Conservation (phyloP, 768 basidiomycete genomes). For the Postia placenta region DNA sequence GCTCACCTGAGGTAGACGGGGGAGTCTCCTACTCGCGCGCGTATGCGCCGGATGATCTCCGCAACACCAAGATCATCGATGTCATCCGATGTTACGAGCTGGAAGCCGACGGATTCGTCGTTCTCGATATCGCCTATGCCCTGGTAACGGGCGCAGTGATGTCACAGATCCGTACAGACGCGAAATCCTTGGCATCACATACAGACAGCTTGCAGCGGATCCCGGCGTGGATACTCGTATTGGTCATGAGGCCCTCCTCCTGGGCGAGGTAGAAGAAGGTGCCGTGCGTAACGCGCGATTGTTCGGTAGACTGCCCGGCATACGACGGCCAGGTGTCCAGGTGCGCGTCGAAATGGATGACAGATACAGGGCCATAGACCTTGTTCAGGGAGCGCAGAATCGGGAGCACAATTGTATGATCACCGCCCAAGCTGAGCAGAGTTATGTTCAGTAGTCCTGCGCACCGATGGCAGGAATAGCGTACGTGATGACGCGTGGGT, state of each 20-base stretch:
- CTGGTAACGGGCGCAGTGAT: slow-evolving; percentile 25
- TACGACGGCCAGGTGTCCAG: slow-evolving; percentile 56
- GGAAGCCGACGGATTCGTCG: slow-evolving; percentile 71
- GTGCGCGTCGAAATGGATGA: slow-evolving; percentile 81
- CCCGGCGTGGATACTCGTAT: slow-evolving; percentile 77
- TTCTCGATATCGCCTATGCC: slow-evolving; percentile 57
- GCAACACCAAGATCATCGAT: slow-evolving; percentile 74
- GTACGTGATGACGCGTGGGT: slow-evolving; percentile 70
- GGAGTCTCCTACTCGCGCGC: slow-evolving; percentile 60
- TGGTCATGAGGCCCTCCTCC: slow-evolving; percentile 70
- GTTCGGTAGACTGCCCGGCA: slow-evolving; percentile 40
- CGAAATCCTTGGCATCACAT: slow-evolving; percentile 23
- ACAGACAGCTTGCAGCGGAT: slow-evolving; percentile 72
- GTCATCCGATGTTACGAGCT: slow-evolving; percentile 74
- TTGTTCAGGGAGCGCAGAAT: slow-evolving; percentile 76
- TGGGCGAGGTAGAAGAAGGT: slow-evolving; percentile 80
- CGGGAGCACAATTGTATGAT: slow-evolving; percentile 85
- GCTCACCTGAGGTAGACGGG: slow-evolving; percentile 67
- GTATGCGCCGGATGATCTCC: slow-evolving; percentile 66
- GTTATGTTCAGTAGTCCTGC: not conserved
- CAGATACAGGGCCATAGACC: slow-evolving; percentile 75
- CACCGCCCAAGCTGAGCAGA: slow-evolving; percentile 54
- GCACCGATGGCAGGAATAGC: not conserved
- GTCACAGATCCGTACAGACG: not conserved
- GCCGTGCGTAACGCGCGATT: slow-evolving; percentile 74